Evolutionary conservation across 2,329 filamentous ascomycete species (phyloP).

Genomic region (Hymenoscyphus fraxineus): DNA sequence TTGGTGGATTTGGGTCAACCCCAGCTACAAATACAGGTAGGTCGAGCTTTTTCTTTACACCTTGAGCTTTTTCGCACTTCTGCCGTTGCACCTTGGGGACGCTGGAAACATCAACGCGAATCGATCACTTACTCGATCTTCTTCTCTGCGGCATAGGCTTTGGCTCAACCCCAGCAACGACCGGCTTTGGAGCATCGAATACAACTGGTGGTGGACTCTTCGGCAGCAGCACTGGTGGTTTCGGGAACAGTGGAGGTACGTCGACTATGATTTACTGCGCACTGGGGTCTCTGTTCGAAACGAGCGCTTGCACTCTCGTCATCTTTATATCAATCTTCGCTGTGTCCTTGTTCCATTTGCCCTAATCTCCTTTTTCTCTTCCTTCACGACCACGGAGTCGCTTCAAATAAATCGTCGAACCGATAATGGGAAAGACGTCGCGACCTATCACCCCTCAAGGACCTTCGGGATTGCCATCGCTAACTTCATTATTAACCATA

Average conservation of each 20-base stretch:
- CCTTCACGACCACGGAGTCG: not conserved
- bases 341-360: not conserved
- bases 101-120: slow-evolving; percentile 26
- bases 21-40: slow-evolving; percentile 36
- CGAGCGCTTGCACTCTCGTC: not conserved
- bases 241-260: slow-evolving; percentile 39
- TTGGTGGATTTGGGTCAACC: slow-evolving; percentile 50
- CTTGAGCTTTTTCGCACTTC: slow-evolving; percentile 10
- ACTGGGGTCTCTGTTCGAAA: slow-evolving; percentile 20
- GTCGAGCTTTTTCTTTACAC: slow-evolving; percentile 21
- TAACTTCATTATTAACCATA: slow-evolving; percentile 22
- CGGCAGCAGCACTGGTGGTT: slow-evolving; percentile 36
- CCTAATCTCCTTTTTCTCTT: not conserved
- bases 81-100: slow-evolving; percentile 15
- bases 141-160: slow-evolving; percentile 38
- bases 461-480: slow-evolving; percentile 6
- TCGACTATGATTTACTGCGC: slow-evolving; percentile 28
- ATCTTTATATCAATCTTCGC: slow-evolving; percentile 11
- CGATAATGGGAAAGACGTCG: not conserved
- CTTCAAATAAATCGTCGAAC: not conserved
- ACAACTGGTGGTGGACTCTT: slow-evolving; percentile 40
- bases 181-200: slow-evolving; percentile 39
- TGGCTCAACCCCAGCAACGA: slow-evolving; percentile 36
- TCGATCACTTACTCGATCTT: slow-evolving; percentile 34
- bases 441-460: not conserved